Percentiles rank a stretch among this genome's conserved stretches.
Evolutionary conservation across 352 stramenopile genomes (phyloP).

Genomic region (Stramenopiles sp.): DNA sequence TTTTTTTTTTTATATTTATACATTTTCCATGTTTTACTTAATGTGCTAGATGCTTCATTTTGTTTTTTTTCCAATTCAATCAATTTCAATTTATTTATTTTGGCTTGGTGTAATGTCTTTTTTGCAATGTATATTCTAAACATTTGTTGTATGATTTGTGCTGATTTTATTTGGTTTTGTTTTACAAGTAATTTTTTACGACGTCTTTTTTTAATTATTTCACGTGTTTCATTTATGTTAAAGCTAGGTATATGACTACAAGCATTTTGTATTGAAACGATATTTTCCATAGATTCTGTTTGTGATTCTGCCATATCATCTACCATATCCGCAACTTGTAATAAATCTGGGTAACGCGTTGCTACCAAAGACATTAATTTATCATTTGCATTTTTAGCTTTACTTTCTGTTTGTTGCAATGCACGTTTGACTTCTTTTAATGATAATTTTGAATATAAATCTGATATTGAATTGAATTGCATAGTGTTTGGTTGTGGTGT

Average conservation of each 20-base stretch:
- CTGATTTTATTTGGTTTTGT: neutral
- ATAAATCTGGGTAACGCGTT: neutral
- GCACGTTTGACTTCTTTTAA: conserved; percentile 4
- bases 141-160: neutral
- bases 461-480: neutral
- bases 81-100: neutral
- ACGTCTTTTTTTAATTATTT: neutral
- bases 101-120: neutral
- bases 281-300: neutral
- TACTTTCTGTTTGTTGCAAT: neutral
- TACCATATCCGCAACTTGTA: conserved; percentile 3
- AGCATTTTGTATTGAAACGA: neutral
- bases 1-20: neutral
- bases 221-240: neutral
- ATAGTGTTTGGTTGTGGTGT: too few relatives aligned
- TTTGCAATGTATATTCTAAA: neutral
- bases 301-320: neutral
- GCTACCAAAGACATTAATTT: neutral
- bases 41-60: neutral
- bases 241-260: neutral
- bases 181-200: neutral
- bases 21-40: neutral
- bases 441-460: neutral
- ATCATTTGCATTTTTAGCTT: neutral
- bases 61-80: neutral